Percentiles rank a stretch among this genome's conserved stretches.
phyloP scores from a whole-genome alignment of 371 early-diverging fungal genomes.

The Mortierella sp. region DNA sequence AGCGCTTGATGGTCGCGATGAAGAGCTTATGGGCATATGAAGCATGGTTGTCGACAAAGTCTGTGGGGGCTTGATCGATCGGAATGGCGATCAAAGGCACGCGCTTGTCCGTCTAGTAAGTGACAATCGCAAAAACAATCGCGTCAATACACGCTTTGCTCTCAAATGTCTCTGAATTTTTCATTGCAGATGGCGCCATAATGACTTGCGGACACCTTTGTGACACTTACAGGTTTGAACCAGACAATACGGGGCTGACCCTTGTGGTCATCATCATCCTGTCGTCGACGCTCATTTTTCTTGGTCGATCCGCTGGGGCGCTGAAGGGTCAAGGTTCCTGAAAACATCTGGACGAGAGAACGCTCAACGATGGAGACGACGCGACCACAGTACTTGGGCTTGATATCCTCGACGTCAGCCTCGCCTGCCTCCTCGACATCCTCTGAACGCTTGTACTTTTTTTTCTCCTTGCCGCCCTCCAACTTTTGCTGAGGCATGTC shows the following conservation, averaged over 20 bases:
- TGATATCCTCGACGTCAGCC: constrained; percentile 69
- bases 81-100: constrained; percentile 86
- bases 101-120: constrained; percentile 75
- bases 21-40: constrained; percentile 69
- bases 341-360: constrained; percentile 75
- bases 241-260: constrained; percentile 75
- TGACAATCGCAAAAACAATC: not conserved
- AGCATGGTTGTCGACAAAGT: constrained; percentile 76
- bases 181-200: too few relatives aligned
- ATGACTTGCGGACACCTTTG: too few relatives aligned
- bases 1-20: constrained; percentile 78
- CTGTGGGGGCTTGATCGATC: constrained; percentile 74
- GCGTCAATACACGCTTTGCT: not conserved
- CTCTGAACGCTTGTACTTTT: constrained; percentile 51
- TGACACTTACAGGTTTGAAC: constrained; percentile 77
- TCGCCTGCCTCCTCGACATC: constrained; percentile 57
- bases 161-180: too few relatives aligned
- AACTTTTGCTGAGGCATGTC: constrained; percentile 74
- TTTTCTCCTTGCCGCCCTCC: constrained; percentile 63
- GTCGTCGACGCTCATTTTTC: constrained; percentile 70
- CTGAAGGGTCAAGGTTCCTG: constrained; percentile 68
- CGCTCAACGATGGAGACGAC: constrained; percentile 79
- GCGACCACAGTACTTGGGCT: constrained; percentile 75
- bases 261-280: constrained; percentile 62
- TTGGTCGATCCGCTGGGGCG: constrained; percentile 63